Base-by-base conservation (phyloP, 768 basidiomycete genomes). In the Neoboletus brunneissimus region DNA sequence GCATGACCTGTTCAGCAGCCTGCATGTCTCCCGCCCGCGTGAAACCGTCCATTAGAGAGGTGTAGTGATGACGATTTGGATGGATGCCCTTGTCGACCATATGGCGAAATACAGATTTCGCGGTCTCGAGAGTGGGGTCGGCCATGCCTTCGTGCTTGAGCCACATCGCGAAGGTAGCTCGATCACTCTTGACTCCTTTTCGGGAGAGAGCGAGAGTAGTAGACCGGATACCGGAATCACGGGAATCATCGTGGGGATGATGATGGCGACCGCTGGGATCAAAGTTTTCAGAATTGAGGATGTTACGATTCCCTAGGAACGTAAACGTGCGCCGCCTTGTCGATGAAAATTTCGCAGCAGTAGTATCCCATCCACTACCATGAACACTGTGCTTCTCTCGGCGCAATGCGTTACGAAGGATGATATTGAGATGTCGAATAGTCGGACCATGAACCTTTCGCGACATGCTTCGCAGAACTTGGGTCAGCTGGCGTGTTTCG, bases 41-140 rank as follows among this genome's bases (percentile, higher is more conserved):
- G 62, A 85, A 86, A n/a, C 88, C 89, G 61, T 89, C 84, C 79
- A 94, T 85, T 55, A 94, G 73, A 51, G 89, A 84, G 31, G 77
- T 76, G 62, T 84, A 87, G 70, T 94, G 92, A 66, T 89, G 83
- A 53, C 77, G 76, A 63, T 83, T 88, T 11, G 89, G 86, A 47
- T 81, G 81, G 53, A 94, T 76, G 11, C 91, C 91, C 54, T 83
- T 82, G 48, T 77, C 75, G 50, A 89, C 67, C 76, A 93, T 80
- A 20, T 74, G 67, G 22, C 79, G 75, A 60, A 91, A 86, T 38
- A 84, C 69, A 12, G 76, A 74, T 51, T 79, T 71, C 8, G 87
- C 85, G 5, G 78, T 68, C 40, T 76, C 72, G 55, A 81, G 68
- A 61, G 88, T 81, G 41, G 75, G 64, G 54, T 78, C 77, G 44